These are phyloP conservation scores for Citrus inodora DNA, from an alignment of 345 rosid genomes.

Conservation along the genomic window DNA sequence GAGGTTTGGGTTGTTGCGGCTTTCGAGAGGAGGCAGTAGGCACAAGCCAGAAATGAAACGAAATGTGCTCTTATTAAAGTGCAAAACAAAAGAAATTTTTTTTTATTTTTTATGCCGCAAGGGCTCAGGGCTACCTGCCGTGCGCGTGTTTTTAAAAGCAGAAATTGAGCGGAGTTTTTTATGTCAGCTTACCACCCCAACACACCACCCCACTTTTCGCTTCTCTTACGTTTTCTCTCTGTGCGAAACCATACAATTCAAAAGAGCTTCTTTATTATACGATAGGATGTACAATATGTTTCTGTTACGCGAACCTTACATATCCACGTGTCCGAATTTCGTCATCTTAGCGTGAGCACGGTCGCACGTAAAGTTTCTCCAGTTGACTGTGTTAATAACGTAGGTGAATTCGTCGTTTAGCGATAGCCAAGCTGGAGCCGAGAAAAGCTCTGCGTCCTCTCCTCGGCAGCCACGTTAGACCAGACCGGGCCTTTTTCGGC, in stretches of 20 bases:
- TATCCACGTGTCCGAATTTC: no score
- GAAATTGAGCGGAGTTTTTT: constrained; percentile 31
- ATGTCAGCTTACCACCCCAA: not conserved
- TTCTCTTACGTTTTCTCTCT: not conserved
- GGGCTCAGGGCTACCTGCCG: not conserved
- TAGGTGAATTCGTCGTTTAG: constrained; percentile 21
- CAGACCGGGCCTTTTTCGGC: not conserved
- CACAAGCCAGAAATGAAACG: not conserved
- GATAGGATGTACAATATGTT: no score
- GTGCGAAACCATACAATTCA: no score
- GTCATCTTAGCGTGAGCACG: no score
- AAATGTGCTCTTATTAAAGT: not conserved
- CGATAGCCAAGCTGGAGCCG: not conserved
- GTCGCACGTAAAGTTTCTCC: not conserved
- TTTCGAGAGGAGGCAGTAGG: constrained; percentile 19
- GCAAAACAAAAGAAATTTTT: constrained; percentile 11
- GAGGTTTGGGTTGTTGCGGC: constrained; percentile 10
- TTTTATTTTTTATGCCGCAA: not conserved
- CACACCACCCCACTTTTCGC: not conserved
- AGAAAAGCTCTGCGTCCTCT: constrained; percentile 7
- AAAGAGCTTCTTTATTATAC: no score
- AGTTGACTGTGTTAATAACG: constrained; percentile 11
- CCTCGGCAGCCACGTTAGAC: constrained; percentile 33
- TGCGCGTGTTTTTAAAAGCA: not conserved
- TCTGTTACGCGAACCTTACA: no score